Evolutionary conservation across 2,329 filamentous ascomycete genomes (phyloP).

Genomic region (Phyllosticta citrichinensis): DNA sequence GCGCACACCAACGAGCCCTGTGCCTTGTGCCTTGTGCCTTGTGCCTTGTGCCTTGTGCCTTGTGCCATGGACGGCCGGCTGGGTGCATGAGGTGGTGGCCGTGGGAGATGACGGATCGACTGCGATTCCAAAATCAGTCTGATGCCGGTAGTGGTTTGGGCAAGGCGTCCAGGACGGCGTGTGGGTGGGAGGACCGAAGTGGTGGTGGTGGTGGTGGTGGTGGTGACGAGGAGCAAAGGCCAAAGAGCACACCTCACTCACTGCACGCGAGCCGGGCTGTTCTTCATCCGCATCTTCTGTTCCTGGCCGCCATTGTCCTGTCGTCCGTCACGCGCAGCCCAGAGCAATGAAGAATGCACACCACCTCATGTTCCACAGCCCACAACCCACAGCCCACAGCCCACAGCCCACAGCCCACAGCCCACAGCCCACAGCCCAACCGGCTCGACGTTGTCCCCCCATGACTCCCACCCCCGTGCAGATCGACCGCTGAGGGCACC

Average conservation of each 20-base stretch:
- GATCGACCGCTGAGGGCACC: not conserved
- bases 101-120: not conserved
- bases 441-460: no score
- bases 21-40: not conserved
- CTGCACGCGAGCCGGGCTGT: not conserved
- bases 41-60: no score
- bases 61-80: not conserved
- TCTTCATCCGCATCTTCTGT: not conserved
- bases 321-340: not conserved
- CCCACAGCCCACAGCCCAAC: no score
- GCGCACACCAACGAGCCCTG: no score
- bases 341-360: not conserved
- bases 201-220: no score
- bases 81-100: not conserved
- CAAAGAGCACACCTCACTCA: not conserved
- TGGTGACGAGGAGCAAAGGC: not conserved
- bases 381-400: not conserved
- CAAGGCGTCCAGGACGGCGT: not conserved
- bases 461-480: not conserved
- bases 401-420: no score
- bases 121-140: not conserved
- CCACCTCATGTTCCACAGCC: not conserved
- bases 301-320: not conserved
- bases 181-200: not conserved
- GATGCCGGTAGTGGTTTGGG: not conserved